Base-by-base conservation (phyloP, 2,329 filamentous ascomycete species). In the Penicillium occitanis region DNA sequence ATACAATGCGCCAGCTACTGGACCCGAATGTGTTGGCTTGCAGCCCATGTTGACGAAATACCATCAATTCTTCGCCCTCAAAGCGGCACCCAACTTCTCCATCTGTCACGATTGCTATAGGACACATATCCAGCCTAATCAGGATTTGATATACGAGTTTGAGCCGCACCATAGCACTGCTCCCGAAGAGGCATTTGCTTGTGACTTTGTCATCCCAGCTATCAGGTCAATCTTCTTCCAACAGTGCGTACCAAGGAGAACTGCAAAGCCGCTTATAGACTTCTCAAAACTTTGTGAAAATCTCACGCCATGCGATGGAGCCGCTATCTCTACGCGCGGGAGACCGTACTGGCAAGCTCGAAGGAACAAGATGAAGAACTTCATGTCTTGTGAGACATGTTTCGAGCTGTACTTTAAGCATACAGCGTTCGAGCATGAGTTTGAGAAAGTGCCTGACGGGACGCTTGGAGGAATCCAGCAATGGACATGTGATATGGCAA, bases 401-500 rank as follows among this genome's bases (percentile, higher is more conserved):
- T 57, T 57, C 8, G 30, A 57, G n/a, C n/a, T 57, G 10, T 57
- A 57, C 14, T 57, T 57, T n/a, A 57, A 37, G n/a, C 51, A 57
- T 14, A 57, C 51, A 14, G 3, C 51, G 3, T 57, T 37, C n/a
- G 51, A 57, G n/a, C 51, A 57, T 22, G 51, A 57, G 13, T 57
- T 57, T 13, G 51, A 57, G n/a, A 57, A 57, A 57, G 51, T 37
- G 3, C 30, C n/a, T 6, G 51, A 57, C n/a, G 51, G 51, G 13
- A 57, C 30, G 8, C 51, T 57, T 37, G 51, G 51, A 22, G 51
- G 30, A n/a, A 57, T 3, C 3, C 51, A 57, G 51, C 51, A 57
- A 37, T 57, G 51, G 51, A 57, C 51, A 37, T 57, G 51, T 10
- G 51, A 57, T 19, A 57, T 57, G 51, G 51, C 51, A 14, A 57